Base-by-base conservation (phyloP, 1,284 basidiomycete genomes). In the Golubevia sp. region DNA sequence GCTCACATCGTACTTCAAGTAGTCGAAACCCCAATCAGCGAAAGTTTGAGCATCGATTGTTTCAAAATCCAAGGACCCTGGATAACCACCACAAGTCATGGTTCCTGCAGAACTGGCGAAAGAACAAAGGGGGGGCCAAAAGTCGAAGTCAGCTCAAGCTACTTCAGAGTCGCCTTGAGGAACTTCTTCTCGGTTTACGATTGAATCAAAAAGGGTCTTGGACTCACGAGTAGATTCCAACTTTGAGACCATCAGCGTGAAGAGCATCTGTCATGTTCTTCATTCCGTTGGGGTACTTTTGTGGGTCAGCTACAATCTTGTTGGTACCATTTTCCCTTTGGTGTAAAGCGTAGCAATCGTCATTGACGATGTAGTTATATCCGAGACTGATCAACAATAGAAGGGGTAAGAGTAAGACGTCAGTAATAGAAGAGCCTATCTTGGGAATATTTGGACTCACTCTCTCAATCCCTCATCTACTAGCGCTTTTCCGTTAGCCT, bases 201-300 rank as follows among this genome's bases (percentile, higher is more conserved):
- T 25, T 2, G n/a, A 7, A 20, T 7, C 2, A n/a, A 56, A 54
- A 8, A 8, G 2, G 26, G 51, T n/a, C n/a, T n/a, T n/a, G n/a
- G n/a, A n/a, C n/a, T n/a, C n/a, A n/a, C n/a, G 48, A 49, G 21
- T 27, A 6, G 30, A 13, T 11, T 20, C 64, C 18, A 59, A 86
- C 85, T 72, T 86, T 86, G 20, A 88, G 73, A 0, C 86, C 86
- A 61, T 87, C 61, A 6, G 67, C 73, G 64, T 86, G 86, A 3
- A 87, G 81, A 49, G 86, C 71, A 58, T 79, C 73, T 6, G 85
- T 74, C 6, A 88, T 70, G 18, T 68, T 72, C 59, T 86, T 85
- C 60, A 88, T 84, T 0, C 87, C 87, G 21, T 83, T 83, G 0
- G 87, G 87, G 62, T 88, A 88, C 53, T 84, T 84, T 7, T 64